Conservation (phyloP, 2,329 filamentous ascomycete genomes). For the Biscogniauxia mediterranea region DNA sequence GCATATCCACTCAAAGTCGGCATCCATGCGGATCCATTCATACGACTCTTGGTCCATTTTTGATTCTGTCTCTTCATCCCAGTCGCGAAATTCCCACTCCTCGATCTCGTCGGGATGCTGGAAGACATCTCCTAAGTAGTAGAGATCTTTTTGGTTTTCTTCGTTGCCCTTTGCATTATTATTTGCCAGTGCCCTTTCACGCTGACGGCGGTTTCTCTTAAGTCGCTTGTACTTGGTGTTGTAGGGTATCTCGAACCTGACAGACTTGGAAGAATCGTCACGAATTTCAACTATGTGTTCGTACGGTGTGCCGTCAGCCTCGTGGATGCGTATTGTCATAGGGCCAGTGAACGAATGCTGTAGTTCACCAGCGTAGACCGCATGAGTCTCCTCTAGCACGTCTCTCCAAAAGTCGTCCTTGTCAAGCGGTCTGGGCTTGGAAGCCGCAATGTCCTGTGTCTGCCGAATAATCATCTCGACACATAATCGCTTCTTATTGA, state of each 20-base stretch:
- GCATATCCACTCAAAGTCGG: conserved; percentile 97
- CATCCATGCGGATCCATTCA: conserved; percentile 97
- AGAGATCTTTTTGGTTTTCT: conserved; percentile 74
- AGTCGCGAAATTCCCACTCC: conserved; percentile 84
- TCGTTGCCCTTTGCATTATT: conserved; percentile 39
- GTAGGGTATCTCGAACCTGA: conserved; percentile 91
- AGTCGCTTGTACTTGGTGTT: conserved; percentile 99
- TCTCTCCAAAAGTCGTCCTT: conserved; percentile 79
- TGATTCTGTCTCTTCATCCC: conserved; percentile 83
- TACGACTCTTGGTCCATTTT: conserved; percentile 96
- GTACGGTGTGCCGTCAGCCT: conserved; percentile 96
- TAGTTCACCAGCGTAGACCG: conserved; percentile 65
- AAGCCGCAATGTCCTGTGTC: conserved; percentile 52
- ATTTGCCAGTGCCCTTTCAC: conserved; percentile 54
- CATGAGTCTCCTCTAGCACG: conserved; percentile 73
- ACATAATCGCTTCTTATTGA: conserved; percentile 96
- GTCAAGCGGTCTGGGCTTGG: conserved; percentile 54
- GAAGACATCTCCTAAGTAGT: conserved; percentile 88
- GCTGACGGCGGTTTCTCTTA: conserved; percentile 72
- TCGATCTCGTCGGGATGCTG: conserved; percentile 76
- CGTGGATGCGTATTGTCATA: conserved; percentile 97
- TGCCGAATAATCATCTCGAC: conserved; percentile 90
- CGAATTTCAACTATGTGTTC: conserved; percentile 97
- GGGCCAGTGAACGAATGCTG: conserved; percentile 88
- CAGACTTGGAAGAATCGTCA: conserved; percentile 70